Evolutionary conservation across 768 basidiomycete species (phyloP).

Genomic region (Mycena amicta): DNA sequence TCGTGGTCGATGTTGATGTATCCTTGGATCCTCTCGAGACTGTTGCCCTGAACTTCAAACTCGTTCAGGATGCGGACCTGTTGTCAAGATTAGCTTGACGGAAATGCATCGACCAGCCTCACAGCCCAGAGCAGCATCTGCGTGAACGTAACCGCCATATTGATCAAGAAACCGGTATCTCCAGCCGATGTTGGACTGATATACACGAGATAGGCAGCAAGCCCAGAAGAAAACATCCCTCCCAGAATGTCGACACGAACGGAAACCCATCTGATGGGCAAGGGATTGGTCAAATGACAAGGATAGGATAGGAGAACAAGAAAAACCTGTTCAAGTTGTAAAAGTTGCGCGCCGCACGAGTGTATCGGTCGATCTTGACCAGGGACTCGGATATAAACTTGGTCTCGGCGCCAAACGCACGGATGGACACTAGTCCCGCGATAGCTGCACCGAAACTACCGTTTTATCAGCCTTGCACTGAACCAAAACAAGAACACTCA

Average conservation of each 20-base stretch:
- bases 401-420: conserved; percentile 64
- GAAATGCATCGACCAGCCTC: conserved; percentile 15
- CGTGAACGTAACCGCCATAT: conserved; percentile 33
- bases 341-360: conserved; percentile 46
- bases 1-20: conserved; percentile 51
- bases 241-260: conserved; percentile 47
- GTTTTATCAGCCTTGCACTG: conserved; percentile 16
- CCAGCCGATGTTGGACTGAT: conserved; percentile 29
- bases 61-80: conserved; percentile 26
- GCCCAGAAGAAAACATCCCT: conserved; percentile 41
- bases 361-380: conserved; percentile 57
- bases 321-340: conserved; percentile 49
- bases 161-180: conserved; percentile 40
- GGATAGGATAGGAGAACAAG: conserved; percentile 34
- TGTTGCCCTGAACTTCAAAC: conserved; percentile 29
- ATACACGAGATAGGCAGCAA: conserved; percentile 46
- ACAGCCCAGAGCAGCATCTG: conserved; percentile 21
- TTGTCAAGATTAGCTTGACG: neutral
- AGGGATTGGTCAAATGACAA: conserved; percentile 37
- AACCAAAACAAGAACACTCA: conserved; percentile 35
- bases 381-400: conserved; percentile 48
- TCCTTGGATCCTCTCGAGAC: conserved; percentile 22
- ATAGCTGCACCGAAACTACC: conserved; percentile 47
- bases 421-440: conserved; percentile 54
- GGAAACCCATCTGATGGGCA: conserved; percentile 28